Conservation (phyloP, 2,329 filamentous ascomycete species). For the Aaosphaeria pasadenensis region DNA sequence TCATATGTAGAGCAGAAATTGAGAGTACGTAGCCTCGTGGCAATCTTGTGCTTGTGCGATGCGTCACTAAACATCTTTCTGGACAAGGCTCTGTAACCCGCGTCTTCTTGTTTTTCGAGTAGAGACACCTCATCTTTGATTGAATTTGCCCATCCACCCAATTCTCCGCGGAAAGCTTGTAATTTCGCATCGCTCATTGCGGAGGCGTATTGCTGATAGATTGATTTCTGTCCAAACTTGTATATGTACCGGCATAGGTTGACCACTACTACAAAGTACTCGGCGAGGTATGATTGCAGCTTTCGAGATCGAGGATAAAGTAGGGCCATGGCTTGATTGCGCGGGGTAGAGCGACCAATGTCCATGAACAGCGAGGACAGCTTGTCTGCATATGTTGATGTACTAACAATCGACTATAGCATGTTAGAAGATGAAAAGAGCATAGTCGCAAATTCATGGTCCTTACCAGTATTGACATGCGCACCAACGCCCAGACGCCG, state of each 20-base stretch:
- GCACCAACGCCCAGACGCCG: conserved; percentile 46
- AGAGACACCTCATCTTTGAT: conserved; percentile 38
- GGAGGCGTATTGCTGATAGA: conserved; percentile 26
- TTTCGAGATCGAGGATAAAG: conserved; percentile 40
- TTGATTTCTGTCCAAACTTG: conserved; percentile 29
- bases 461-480: conserved; percentile 42
- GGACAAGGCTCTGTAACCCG: conserved; percentile 16
- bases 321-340: conserved; percentile 38
- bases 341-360: conserved; percentile 40
- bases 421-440: conserved; percentile 2
- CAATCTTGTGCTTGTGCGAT: conserved; percentile 6
- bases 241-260: conserved; percentile 37
- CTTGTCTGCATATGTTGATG: conserved; percentile 37
- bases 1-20: conserved; percentile 44
- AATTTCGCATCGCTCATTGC: conserved; percentile 29
- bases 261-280: conserved; percentile 44
- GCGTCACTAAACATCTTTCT: conserved; percentile 9
- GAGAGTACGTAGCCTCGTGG: conserved; percentile 27
- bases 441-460: conserved; percentile 1
- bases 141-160: conserved; percentile 29
- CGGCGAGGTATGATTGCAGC: conserved; percentile 35
- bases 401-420: conserved; percentile 21
- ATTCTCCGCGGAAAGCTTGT: conserved; percentile 28
- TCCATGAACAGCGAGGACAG: conserved; percentile 42
- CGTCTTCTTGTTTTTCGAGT: conserved; percentile 21